Base-by-base conservation (phyloP, 352 stramenopile genomes). In the Phytophthora megakarya region DNA sequence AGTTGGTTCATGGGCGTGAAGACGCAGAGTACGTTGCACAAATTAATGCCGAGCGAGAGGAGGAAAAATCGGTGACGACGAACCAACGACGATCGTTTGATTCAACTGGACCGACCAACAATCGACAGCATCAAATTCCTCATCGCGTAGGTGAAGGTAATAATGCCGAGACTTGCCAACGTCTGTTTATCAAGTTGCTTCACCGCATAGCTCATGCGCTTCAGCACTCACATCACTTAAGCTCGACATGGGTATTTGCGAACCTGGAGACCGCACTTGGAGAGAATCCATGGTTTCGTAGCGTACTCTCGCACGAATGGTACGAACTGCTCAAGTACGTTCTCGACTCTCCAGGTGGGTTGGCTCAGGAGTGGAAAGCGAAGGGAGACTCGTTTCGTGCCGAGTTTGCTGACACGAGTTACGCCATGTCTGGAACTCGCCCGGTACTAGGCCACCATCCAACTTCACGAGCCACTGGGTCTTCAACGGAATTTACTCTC, bases 291-390 rank as follows among this genome's bases (percentile, higher is more conserved):
- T 88, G 76, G 76, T 28, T 86, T 40, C 60, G 56, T n/a, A 76
- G 61, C 23, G 53, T 69, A 15, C 38, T 87, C 0, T 64, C 75
- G 1, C 60, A 61, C 1, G 47, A 49, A 16, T 71, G 61, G 23
- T 75, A 73, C 30, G 37, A 65, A 3, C 54, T 63, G 19, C 33
- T 80, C 3, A 67, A 70, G 26, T 45, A 72, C 23, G 42, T 86
- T 12, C 21, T 86, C 2, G 55, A 68, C 3, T 75, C 57, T 11
- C 57, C 76, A 2, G 81, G 81, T 9, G 71, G 60, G 0, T 43
- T 88, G 15, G 77, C 79, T n/a, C 49, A 30, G 5, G 64, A 82
- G 37, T 90, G 79, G 81, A 88, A 82, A 49, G 46, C 47, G 4
- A 48, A 59, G 43, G 67, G 70, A 19, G 81, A 87, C 9, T 85